phyloP scores from a whole-genome alignment of 2,329 filamentous ascomycete species.

The Curvularia lunata region DNA sequence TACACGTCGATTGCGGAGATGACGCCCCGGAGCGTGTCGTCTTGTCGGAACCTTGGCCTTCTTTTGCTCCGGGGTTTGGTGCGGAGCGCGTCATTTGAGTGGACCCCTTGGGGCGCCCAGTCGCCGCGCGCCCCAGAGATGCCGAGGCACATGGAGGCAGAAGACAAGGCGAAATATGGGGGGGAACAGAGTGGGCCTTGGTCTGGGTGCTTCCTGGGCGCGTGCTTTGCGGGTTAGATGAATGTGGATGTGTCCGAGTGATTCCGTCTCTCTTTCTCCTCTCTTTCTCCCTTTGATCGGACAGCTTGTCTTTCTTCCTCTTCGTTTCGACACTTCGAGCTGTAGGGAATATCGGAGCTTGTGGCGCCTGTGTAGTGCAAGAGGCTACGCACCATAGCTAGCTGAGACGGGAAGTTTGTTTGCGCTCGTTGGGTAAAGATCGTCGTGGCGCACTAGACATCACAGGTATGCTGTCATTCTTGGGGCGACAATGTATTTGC shows the following conservation, averaged over 20 bases:
- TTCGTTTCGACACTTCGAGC: too few species aligned
- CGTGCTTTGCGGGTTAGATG: neutral
- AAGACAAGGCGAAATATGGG: too few species aligned
- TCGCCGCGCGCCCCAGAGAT: neutral
- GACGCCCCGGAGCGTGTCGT: too few species aligned
- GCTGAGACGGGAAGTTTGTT: neutral
- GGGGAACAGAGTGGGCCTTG: neutral
- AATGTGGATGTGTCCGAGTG: neutral
- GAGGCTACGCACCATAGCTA: neutral
- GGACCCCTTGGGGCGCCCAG: too few species aligned
- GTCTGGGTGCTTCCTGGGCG: neutral
- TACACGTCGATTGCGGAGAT: too few species aligned
- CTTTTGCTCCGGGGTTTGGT: too few species aligned
- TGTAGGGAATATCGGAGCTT: too few species aligned
- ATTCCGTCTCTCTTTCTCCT: neutral
- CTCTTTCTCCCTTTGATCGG: too few species aligned
- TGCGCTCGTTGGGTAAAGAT: neutral
- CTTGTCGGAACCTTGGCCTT: too few species aligned
- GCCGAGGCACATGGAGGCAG: neutral
- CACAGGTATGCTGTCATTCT: constrained; percentile 11
- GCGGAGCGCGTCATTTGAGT: too few species aligned
- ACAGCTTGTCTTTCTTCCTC: too few species aligned
- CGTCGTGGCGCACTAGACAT: constrained; percentile 21
- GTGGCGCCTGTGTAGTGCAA: too few species aligned
- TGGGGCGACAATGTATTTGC: neutral